A percentile compares a stretch with the other conserved stretches of the same genome.
Conservation (phyloP, 768 basidiomycete species). For the Tylopilus rubrobrunneus region DNA sequence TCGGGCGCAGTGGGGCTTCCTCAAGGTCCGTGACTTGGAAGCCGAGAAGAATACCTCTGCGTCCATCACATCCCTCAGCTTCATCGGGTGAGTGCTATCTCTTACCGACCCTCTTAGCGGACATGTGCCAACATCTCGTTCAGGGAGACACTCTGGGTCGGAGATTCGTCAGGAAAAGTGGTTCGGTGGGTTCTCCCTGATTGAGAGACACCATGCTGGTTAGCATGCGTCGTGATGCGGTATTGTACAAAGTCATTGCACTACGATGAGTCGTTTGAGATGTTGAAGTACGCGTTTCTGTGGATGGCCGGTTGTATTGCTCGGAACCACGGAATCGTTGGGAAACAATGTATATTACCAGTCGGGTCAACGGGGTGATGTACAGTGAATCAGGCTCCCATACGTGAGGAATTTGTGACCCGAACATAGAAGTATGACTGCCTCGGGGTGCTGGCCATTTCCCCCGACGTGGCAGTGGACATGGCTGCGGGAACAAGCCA, state of each 20-base stretch:
- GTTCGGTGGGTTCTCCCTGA: constrained; percentile 23
- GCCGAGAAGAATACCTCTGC: constrained; percentile 38
- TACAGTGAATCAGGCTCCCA: background rate
- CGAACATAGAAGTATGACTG: no score
- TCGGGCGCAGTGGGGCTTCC: constrained; percentile 73
- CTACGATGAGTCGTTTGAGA: background rate
- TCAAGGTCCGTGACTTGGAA: constrained; percentile 64
- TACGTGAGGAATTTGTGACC: background rate
- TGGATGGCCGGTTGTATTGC: background rate
- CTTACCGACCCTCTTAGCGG: background rate
- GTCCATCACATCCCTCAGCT: constrained; percentile 73
- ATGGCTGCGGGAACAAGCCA: no score
- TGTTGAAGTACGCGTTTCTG: background rate
- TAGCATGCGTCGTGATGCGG: background rate
- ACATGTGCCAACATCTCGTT: background rate
- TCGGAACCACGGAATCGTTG: background rate
- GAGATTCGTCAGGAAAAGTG: constrained; percentile 22
- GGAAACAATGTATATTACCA: background rate
- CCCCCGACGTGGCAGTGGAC: no score
- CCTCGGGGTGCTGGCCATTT: no score
- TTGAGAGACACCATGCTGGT: constrained; percentile 1
- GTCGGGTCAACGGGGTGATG: background rate
- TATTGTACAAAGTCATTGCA: background rate
- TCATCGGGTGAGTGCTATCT: constrained; percentile 58
- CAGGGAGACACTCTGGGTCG: constrained; percentile 26